Conservation (phyloP, 2,329 filamentous ascomycete species). For the Aspergillus alliaceus region DNA sequence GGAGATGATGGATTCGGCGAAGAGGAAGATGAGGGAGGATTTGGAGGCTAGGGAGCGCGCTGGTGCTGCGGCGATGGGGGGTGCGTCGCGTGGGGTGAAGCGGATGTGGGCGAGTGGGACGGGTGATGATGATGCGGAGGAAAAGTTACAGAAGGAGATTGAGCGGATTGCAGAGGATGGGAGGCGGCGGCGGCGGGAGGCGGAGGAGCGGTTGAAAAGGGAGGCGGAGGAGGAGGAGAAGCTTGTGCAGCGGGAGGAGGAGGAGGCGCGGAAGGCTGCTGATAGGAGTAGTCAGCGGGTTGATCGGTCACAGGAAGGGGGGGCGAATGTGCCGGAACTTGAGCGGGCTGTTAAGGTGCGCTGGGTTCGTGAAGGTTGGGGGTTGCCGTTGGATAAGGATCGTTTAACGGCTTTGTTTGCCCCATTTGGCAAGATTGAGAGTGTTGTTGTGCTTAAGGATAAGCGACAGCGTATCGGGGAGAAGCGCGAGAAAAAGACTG, state of each 20-base stretch:
- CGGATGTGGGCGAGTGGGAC: conserved; percentile 49
- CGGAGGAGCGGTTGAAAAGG: conserved; percentile 46
- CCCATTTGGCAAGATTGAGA: conserved; percentile 59
- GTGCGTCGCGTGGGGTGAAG: conserved; percentile 56
- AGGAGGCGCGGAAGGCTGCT: conserved; percentile 42
- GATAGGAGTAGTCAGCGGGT: conserved; percentile 33
- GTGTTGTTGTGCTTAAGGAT: conserved; percentile 55
- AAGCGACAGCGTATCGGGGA: conserved; percentile 54
- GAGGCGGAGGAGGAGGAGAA: conserved; percentile 43
- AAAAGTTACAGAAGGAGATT: conserved; percentile 55
- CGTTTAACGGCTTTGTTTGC: conserved; percentile 50
- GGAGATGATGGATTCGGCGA: conserved; percentile 70
- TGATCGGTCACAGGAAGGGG: conserved; percentile 38
- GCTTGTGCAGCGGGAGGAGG: conserved; percentile 40
- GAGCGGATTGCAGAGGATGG: conserved; percentile 55
- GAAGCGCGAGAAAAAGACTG: conserved; percentile 51
- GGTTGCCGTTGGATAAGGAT: conserved; percentile 49
- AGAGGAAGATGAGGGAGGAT: conserved; percentile 79
- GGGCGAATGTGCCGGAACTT: conserved; percentile 50
- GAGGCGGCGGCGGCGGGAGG: conserved; percentile 52
- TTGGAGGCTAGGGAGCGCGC: conserved; percentile 73
- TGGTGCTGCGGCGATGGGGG: conserved; percentile 36
- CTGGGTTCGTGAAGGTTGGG: conserved; percentile 52
- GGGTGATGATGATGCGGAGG: conserved; percentile 44
- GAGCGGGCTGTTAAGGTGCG: conserved; percentile 60